Base-by-base conservation (phyloP, 139 green algal genomes). In the Closterium sp. region DNA sequence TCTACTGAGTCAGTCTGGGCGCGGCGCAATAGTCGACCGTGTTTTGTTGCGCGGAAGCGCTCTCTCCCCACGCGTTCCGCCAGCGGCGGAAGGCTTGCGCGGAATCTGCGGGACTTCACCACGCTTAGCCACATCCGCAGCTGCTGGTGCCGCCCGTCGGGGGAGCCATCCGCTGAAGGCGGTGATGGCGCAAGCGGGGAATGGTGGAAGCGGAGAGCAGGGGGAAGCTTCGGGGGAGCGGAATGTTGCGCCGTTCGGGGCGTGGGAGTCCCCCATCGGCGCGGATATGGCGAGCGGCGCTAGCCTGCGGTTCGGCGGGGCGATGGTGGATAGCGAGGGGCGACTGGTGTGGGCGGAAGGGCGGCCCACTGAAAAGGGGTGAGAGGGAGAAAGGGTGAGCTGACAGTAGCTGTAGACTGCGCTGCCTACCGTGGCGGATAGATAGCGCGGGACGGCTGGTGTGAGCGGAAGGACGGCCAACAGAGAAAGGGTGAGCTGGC, bases 311-410 rank as follows among this genome's bases (percentile, higher is more conserved):
- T 94, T 97, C 1, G 92, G 93, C 1, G 84, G 83, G 0, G 89
- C 93, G 3, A 32, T 34, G 9, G 85, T 96, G 2, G 90, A 89
- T 0, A 8, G 87, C 1, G 93, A 94, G 76, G 96, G 95, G 1
- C 64, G 90, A 7, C 69, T 97, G 7, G 91, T 94, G 33, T 97
- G 95, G 94, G 28, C 97, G 35, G 96, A 97, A 84, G 91, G 93
- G 2, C 92, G 96, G 2, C 95, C 96, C 0, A 43, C 84, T 4
- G 96, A 98, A 89, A 91, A 92, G 25, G 96, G 96, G 2, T 92
- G 9, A 32, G 19, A 85, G 6, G 6, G 23, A 86, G 4, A 90
- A 34, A 76, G 35, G 35, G n/a, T 34, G 28, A 33, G 36, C n/a
- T n/a, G n/a, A n/a, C n/a, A n/a, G n/a, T n/a, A n/a, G n/a, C n/a